These are phyloP conservation scores for Leccinum glutinopallens DNA, from an alignment of 1,284 basidiomycete genomes.

Conservation along the genomic window DNA sequence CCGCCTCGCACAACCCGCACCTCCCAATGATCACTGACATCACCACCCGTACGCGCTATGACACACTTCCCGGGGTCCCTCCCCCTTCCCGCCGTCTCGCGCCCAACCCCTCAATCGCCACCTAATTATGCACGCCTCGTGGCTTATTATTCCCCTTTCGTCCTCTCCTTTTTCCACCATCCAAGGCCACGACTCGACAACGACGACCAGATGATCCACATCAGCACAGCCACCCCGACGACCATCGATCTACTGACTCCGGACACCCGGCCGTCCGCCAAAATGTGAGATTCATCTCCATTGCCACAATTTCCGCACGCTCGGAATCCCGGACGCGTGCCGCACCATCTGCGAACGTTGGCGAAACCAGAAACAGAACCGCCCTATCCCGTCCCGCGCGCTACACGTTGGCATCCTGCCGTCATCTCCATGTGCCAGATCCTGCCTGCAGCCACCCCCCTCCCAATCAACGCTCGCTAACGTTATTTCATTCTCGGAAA, in stretches of 20 bases:
- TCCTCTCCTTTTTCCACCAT: not conserved
- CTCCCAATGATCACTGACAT: conserved; percentile 26
- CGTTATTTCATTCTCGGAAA: conserved; percentile 24
- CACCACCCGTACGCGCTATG: conserved; percentile 17
- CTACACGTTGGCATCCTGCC: not conserved
- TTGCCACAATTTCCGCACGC: conserved; percentile 17
- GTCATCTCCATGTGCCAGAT: conserved; percentile 8
- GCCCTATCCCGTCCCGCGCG: not conserved
- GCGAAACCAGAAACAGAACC: conserved; percentile 1
- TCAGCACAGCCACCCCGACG: conserved; percentile 14
- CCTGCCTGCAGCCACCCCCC: not conserved
- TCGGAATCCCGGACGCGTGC: not conserved
- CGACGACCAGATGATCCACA: not conserved
- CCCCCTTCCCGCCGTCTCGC: conserved; percentile 2
- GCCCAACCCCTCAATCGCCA: not conserved
- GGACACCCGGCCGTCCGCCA: conserved; percentile 14
- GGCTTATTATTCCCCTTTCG: not conserved
- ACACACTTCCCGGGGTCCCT: conserved; percentile 12
- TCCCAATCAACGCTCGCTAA: not conserved
- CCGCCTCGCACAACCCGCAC: conserved; percentile 5
- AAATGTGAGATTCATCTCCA: conserved; percentile 5
- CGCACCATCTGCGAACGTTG: conserved; percentile 2
- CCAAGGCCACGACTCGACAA: not conserved
- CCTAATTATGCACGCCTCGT: not conserved
- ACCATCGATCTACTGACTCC: conserved; percentile 11